These are phyloP conservation scores for Apium graveolens DNA, from an alignment of 129 eudicot genomes.

Conservation along the genomic window DNA sequence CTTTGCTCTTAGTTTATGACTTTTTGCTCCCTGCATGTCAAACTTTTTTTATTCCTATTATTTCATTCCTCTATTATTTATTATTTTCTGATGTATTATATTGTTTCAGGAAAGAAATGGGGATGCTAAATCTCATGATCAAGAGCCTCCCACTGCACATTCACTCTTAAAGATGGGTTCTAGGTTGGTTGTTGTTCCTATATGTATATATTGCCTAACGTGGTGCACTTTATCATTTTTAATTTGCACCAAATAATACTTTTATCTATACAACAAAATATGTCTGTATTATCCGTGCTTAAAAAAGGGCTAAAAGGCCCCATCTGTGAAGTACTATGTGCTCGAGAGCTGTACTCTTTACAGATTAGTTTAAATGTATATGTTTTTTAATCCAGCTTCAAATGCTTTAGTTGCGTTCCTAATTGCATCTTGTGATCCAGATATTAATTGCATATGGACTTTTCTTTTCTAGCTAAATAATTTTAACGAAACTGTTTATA, in stretches of 20 bases:
- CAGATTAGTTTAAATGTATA: not conserved
- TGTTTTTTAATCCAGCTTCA: not conserved
- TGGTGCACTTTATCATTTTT: not conserved
- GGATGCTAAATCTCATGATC: conserved; percentile 66
- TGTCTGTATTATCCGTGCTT: not conserved
- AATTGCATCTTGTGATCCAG: conserved; percentile 1
- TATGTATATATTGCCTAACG: not conserved
- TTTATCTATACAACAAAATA: not conserved
- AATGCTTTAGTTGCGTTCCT: not conserved
- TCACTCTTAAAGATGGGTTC: conserved; percentile 58
- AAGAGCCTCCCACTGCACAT: conserved; percentile 77
- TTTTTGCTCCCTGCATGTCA: not conserved
- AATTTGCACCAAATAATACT: not conserved
- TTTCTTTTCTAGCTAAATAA: not conserved
- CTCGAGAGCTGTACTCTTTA: not conserved
- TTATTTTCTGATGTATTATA: not conserved
- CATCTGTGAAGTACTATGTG: not conserved
- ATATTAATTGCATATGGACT: not conserved
- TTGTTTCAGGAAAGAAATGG: conserved; percentile 80
- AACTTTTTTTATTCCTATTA: not conserved
- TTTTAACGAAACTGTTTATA: not conserved
- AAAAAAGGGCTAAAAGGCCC: not conserved
- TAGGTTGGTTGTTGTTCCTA: conserved; percentile 40
- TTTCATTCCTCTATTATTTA: not conserved
- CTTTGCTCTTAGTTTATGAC: not conserved